Evolutionary conservation across 2,329 filamentous ascomycete species (phyloP).

Genomic region (Coniochaeta pulveracea): DNA sequence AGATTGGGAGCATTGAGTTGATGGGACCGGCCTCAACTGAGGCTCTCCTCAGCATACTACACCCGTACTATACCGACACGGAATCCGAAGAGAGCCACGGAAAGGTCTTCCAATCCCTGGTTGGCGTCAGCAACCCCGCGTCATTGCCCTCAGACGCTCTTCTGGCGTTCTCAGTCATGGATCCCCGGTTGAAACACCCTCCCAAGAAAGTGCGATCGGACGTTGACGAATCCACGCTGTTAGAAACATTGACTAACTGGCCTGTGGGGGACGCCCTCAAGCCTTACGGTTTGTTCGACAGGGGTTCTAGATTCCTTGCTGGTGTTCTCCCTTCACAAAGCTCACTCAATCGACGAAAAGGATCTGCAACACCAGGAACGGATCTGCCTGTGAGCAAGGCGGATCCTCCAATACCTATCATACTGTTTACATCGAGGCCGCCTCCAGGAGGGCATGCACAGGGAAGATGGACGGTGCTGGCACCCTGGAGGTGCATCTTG

Average conservation of each 20-base stretch:
- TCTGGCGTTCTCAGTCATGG: slow-evolving; percentile 61
- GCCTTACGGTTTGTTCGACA: slow-evolving; percentile 53
- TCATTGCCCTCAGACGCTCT: slow-evolving; percentile 59
- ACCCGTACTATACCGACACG: slow-evolving; percentile 29
- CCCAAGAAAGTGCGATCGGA: slow-evolving; percentile 40
- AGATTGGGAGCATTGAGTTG: slow-evolving; percentile 49
- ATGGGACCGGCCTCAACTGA: slow-evolving; percentile 67
- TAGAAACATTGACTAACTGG: slow-evolving; percentile 56
- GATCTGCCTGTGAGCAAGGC: slow-evolving; percentile 41
- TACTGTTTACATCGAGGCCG: slow-evolving; percentile 52
- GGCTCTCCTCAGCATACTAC: slow-evolving; percentile 58
- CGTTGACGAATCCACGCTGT: slow-evolving; percentile 26
- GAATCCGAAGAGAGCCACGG: slow-evolving; percentile 27
- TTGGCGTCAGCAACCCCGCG: slow-evolving; percentile 54
- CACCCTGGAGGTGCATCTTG: slow-evolving; percentile 83
- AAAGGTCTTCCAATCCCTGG: slow-evolving; percentile 37
- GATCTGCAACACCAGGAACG: slow-evolving; percentile 48
- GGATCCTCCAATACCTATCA: slow-evolving; percentile 69
- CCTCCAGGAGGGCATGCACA: slow-evolving; percentile 36
- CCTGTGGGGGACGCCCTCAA: slow-evolving; percentile 42
- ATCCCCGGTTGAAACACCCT: slow-evolving; percentile 73
- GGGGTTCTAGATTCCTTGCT: slow-evolving; percentile 52
- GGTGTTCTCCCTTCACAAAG: slow-evolving; percentile 64
- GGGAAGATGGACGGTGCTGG: slow-evolving; percentile 70
- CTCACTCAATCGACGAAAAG: slow-evolving; percentile 66